Percentiles rank a stretch among this genome's conserved stretches.
Evolutionary conservation across 345 rosid species (phyloP).

Genomic region (Trapa bicornis): DNA sequence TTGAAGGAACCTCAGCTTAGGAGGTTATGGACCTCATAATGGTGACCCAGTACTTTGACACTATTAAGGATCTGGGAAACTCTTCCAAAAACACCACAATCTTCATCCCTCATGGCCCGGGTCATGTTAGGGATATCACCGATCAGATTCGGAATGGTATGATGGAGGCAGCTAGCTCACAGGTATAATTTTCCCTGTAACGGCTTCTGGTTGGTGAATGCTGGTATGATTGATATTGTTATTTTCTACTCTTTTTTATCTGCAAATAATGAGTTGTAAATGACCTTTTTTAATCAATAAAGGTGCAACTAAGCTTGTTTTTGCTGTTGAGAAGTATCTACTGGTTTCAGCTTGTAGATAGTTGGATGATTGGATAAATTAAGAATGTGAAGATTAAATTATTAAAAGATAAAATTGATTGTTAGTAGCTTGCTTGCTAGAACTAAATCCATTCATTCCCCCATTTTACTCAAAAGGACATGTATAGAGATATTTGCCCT

Average conservation of each 20-base stretch:
- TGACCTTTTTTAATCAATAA: no score
- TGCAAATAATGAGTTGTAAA: not conserved
- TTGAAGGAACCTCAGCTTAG: conserved; percentile 79
- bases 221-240: not conserved
- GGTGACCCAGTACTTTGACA: conserved; percentile 96
- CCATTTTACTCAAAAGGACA: no score
- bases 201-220: not conserved
- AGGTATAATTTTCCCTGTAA: conserved; percentile 8
- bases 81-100: conserved; percentile 88
- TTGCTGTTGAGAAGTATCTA: no score
- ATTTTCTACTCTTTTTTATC: not conserved
- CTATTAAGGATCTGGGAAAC: conserved; percentile 83
- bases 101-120: conserved; percentile 95
- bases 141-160: conserved; percentile 84
- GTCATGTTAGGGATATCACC: conserved; percentile 76
- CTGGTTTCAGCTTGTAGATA: no score
- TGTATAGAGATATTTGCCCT: no score
- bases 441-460: no score
- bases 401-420: no score
- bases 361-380: no score
- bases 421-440: no score
- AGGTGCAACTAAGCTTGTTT: no score
- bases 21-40: conserved; percentile 97
- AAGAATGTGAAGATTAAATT: no score
- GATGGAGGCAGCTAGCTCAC: conserved; percentile 72